These are phyloP conservation scores for Spirogloea muscicola DNA, from an alignment of 139 green algal species.

Conservation along the genomic window DNA sequence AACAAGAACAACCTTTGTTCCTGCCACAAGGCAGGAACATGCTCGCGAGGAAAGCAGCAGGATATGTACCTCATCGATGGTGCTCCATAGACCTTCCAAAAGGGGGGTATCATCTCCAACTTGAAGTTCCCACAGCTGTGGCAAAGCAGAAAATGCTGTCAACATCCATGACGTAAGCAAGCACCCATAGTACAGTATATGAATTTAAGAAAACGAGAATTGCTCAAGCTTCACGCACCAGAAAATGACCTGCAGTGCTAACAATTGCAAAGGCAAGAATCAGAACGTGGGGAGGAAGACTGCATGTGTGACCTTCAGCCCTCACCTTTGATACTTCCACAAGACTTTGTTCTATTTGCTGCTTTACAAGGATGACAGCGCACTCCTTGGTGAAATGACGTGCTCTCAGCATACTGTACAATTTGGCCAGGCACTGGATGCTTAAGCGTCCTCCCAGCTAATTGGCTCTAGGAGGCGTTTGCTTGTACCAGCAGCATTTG, in stretches of 20 bases:
- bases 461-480: too few relatives aligned
- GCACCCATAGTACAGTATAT: too few relatives aligned
- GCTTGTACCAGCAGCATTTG: too few relatives aligned
- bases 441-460: too few relatives aligned
- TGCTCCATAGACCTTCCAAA: conserved; percentile 64
- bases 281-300: neutral
- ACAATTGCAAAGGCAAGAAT: too few relatives aligned
- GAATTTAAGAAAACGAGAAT: too few relatives aligned
- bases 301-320: neutral
- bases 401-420: conserved; percentile 67
- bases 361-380: conserved; percentile 63
- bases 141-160: neutral
- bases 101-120: conserved; percentile 62
- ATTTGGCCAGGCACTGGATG: too few relatives aligned
- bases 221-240: too few relatives aligned
- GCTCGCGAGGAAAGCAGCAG: neutral
- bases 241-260: too few relatives aligned
- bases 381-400: conserved; percentile 92
- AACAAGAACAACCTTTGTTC: too few relatives aligned
- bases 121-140: conserved; percentile 80
- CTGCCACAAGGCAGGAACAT: too few relatives aligned
- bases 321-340: conserved; percentile 63
- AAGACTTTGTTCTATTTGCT: conserved; percentile 79
- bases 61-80: conserved; percentile 79
- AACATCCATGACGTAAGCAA: neutral